These are phyloP conservation scores for Chlamydomonas sp. DNA, from an alignment of 139 green algal genomes.

Conservation along the genomic window DNA sequence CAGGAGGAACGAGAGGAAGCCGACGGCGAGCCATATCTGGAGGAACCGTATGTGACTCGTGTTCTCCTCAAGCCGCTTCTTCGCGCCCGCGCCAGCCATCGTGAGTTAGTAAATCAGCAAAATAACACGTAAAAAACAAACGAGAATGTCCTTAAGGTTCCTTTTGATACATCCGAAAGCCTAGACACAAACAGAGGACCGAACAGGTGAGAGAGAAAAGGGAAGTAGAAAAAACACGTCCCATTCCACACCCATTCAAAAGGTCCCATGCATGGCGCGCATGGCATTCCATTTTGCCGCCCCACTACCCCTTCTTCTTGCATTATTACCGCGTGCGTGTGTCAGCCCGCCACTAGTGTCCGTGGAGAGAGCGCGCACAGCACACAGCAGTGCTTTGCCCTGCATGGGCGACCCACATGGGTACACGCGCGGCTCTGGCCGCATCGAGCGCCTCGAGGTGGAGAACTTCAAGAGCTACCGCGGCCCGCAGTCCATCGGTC, in stretches of 20 bases:
- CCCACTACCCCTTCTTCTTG: too few relatives aligned
- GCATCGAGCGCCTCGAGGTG: constrained; percentile 64
- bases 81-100: constrained; percentile 68
- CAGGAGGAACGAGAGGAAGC: constrained; percentile 24
- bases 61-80: constrained; percentile 61
- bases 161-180: not conserved
- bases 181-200: not conserved
- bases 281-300: too few relatives aligned
- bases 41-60: constrained; percentile 24
- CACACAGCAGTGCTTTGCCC: too few relatives aligned
- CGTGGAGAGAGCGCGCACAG: too few relatives aligned
- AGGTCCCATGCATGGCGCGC: too few relatives aligned
- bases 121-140: not conserved
- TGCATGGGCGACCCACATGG: too few relatives aligned
- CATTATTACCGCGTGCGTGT: too few relatives aligned
- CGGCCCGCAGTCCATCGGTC: constrained; percentile 78
- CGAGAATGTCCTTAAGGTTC: not conserved
- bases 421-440: not conserved
- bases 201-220: too few relatives aligned
- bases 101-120: not conserved
- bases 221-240: too few relatives aligned
- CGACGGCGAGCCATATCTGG: constrained; percentile 19
- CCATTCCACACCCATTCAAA: too few relatives aligned
- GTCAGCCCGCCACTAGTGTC: too few relatives aligned
- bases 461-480: constrained; percentile 95